phyloP scores from a whole-genome alignment of 2,329 filamentous ascomycete species.

The Magnaporthales sp. region DNA sequence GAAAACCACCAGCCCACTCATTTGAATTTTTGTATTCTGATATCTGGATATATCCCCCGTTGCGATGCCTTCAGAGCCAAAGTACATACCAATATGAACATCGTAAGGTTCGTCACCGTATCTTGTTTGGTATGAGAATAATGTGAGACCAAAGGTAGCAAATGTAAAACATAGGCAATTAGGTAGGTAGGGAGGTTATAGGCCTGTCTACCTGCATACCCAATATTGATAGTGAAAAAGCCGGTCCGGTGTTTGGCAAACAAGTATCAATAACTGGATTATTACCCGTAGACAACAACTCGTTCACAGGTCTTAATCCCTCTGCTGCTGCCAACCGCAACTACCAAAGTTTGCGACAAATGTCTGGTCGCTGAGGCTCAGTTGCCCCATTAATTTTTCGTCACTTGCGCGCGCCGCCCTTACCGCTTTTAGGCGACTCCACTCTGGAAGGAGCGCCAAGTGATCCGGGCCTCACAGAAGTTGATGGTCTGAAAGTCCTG shows the following conservation, averaged over 20 bases:
- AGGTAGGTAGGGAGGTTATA: background rate
- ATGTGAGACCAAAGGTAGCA: background rate
- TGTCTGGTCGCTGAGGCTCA: background rate
- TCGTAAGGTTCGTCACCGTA: constrained; percentile 14
- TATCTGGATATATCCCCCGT: background rate
- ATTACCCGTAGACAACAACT: background rate
- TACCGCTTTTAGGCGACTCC: background rate
- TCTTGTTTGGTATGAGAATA: background rate
- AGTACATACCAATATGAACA: constrained; percentile 42
- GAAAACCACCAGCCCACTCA: background rate
- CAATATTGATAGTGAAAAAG: background rate
- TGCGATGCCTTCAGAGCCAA: too few relatives aligned
- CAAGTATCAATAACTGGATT: background rate
- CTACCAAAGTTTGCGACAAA: background rate
- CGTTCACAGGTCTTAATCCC: background rate
- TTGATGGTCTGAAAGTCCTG: background rate
- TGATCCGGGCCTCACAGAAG: background rate
- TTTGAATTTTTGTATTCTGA: background rate
- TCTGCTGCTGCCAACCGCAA: background rate
- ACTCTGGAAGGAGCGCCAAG: background rate
- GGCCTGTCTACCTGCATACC: background rate
- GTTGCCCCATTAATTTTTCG: background rate
- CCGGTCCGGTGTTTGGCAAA: background rate
- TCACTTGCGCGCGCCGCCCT: background rate
- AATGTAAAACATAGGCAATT: background rate